A percentile compares a stretch with the other conserved stretches of the same genome.
Conservation (phyloP, 352 stramenopile species). For the Phytopythium montanum region DNA sequence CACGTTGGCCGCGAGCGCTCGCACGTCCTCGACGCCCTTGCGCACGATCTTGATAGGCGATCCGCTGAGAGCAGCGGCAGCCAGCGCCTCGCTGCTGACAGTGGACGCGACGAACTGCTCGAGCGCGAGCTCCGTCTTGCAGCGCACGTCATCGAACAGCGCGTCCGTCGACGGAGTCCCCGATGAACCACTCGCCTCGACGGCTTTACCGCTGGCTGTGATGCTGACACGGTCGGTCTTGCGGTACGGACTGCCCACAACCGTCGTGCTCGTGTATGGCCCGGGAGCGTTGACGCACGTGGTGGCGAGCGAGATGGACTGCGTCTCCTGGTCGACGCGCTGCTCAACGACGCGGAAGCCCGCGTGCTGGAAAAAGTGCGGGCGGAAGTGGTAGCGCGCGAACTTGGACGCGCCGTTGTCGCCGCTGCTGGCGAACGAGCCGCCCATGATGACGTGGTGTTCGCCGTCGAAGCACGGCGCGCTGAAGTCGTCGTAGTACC, state of each 20-base stretch:
- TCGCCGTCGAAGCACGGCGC: conserved; percentile 97
- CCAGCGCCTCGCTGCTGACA: conserved; percentile 17
- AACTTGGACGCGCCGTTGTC: conserved; percentile 95
- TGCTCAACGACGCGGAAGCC: conserved; percentile 93
- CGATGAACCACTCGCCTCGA: not conserved
- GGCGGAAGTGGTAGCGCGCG: conserved; percentile 95
- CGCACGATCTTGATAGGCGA: conserved; percentile 29
- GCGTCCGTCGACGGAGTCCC: conserved; percentile 13
- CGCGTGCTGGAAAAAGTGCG: conserved; percentile 97
- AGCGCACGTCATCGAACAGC: conserved; percentile 55
- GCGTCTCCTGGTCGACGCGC: conserved; percentile 53
- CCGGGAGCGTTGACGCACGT: conserved; percentile 68
- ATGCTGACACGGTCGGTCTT: conserved; percentile 43
- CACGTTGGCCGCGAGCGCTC: not conserved
- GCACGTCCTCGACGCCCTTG: conserved; percentile 35
- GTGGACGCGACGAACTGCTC: conserved; percentile 43
- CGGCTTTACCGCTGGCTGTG: not conserved
- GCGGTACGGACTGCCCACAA: conserved; percentile 58
- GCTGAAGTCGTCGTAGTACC: conserved; percentile 97
- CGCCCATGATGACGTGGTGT: conserved; percentile 96
- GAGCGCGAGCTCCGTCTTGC: conserved; percentile 55
- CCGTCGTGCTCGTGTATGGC: conserved; percentile 31
- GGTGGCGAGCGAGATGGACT: conserved; percentile 55
- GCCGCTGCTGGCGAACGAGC: conserved; percentile 93
- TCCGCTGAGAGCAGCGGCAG: conserved; percentile 15